Evolutionary conservation across 257 asterid genomes (phyloP).

Genomic region (Verbena officinalis): DNA sequence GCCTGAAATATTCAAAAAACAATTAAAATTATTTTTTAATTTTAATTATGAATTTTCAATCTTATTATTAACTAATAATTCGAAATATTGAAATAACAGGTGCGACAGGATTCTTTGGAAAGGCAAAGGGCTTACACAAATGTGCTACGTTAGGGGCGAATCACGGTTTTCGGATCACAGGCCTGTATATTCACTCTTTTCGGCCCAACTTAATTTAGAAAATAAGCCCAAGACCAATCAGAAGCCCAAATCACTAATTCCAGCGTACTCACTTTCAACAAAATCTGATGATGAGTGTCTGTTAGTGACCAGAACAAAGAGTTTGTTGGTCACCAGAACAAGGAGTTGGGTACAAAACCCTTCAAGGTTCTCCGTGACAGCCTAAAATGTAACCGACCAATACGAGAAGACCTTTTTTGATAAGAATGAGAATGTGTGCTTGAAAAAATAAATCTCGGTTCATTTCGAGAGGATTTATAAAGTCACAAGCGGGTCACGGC

Average conservation of each 20-base stretch:
- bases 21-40: background rate
- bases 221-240: too few species aligned
- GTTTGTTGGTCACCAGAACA: constrained; percentile 1
- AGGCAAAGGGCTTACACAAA: constrained; percentile 74
- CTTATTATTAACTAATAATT: too few species aligned
- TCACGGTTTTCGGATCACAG: constrained; percentile 86
- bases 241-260: too few species aligned
- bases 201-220: constrained; percentile 25
- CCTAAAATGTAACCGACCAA: constrained; percentile 21
- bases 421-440: too few species aligned
- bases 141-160: constrained; percentile 67
- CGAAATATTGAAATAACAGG: constrained; percentile 40
- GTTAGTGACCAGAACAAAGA: too few species aligned
- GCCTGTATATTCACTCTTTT: constrained; percentile 75
- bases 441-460: too few species aligned
- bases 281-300: constrained; percentile 23
- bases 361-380: constrained; percentile 28
- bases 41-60: background rate
- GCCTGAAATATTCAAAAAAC: too few species aligned
- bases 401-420: too few species aligned
- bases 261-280: background rate
- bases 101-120: constrained; percentile 89
- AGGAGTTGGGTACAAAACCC: constrained; percentile 8
- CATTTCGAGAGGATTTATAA: background rate
- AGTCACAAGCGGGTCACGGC: background rate